Conservation (phyloP, 2,329 filamentous ascomycete species). For the Colletotrichum salicis region DNA sequence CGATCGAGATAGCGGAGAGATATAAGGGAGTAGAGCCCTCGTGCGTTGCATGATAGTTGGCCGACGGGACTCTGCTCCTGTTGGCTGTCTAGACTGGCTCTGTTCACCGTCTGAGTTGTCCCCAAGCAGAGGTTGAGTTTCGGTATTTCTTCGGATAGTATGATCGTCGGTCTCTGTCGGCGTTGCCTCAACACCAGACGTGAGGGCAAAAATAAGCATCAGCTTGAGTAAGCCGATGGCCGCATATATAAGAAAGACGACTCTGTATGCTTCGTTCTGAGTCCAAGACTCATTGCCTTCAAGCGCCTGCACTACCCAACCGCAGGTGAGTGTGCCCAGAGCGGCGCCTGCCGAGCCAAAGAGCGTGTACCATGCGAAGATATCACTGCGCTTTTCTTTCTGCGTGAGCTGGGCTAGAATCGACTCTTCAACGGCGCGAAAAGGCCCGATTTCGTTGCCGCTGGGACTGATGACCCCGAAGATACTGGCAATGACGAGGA, state of each 20-base stretch:
- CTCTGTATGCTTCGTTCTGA: conserved; percentile 59
- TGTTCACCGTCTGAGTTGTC: not conserved
- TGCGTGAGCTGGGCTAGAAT: conserved; percentile 66
- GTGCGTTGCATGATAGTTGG: conserved; percentile 14
- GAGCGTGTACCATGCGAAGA: conserved; percentile 72
- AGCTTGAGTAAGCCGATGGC: conserved; percentile 68
- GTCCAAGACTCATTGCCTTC: conserved; percentile 54
- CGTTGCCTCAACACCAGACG: conserved; percentile 55
- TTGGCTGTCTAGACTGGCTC: not conserved
- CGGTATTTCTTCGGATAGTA: not conserved
- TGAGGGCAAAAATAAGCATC: conserved; percentile 60
- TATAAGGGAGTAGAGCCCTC: conserved; percentile 26
- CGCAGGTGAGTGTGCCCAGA: conserved; percentile 67
- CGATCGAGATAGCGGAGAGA: conserved; percentile 29
- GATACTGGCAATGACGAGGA: conserved; percentile 66
- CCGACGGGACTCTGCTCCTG: conserved; percentile 14
- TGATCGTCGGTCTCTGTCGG: not conserved
- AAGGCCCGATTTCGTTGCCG: conserved; percentile 73
- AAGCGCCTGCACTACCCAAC: conserved; percentile 67
- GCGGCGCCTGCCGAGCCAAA: conserved; percentile 69
- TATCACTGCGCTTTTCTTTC: conserved; percentile 58
- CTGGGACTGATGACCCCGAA: conserved; percentile 71
- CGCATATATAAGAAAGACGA: conserved; percentile 69
- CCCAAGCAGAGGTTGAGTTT: not conserved
- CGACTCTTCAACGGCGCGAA: conserved; percentile 71